Percentiles rank a stretch among this genome's conserved stretches.
phyloP scores from a whole-genome alignment of 208 protist species.

The Herpetomonas tarakana region DNA sequence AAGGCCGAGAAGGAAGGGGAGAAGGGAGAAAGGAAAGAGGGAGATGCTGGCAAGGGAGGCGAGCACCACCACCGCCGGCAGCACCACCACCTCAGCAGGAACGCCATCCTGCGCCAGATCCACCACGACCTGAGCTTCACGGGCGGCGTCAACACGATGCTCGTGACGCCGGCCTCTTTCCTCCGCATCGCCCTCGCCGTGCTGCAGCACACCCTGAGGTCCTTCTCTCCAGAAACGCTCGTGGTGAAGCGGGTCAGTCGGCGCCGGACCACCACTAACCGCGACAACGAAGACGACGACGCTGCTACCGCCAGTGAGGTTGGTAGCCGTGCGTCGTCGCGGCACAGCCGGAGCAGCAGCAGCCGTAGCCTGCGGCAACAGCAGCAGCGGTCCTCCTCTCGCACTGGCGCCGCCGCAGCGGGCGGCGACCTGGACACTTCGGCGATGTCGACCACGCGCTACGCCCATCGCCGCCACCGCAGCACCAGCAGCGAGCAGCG shows the following conservation, averaged over 20 bases:
- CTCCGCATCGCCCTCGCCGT: neutral
- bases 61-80: no score
- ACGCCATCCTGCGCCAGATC: neutral
- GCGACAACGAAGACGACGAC: neutral
- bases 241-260: neutral
- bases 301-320: neutral
- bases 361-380: neutral
- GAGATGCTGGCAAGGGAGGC: no score
- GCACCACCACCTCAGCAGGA: neutral
- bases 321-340: neutral
- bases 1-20: no score
- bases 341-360: neutral
- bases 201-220: neutral
- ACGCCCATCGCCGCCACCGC: neutral
- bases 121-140: neutral
- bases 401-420: neutral
- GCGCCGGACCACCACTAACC: neutral
- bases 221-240: neutral
- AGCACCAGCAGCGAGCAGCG: slow-evolving; percentile 1
- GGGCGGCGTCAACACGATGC: neutral
- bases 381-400: slow-evolving; percentile 1
- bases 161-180: neutral
- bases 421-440: neutral
- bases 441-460: neutral
- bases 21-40: no score